A percentile compares a stretch with the other conserved stretches of the same genome.
phyloP scores from a whole-genome alignment of 2,329 filamentous ascomycete species.

The Pseudocercospora crystallina region DNA sequence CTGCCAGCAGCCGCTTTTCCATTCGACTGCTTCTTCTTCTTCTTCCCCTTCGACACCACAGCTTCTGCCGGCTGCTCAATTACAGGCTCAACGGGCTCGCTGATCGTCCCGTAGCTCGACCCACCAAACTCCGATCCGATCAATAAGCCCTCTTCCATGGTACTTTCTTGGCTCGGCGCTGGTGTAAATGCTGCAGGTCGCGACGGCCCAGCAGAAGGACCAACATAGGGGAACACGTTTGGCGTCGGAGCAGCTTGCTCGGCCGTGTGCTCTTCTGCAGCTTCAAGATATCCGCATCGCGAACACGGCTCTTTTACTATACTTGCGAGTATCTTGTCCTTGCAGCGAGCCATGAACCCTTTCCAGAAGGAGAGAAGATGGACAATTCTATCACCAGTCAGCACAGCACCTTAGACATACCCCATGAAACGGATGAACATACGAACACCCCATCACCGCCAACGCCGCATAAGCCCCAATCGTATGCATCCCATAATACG shows the following conservation, averaged over 20 bases:
- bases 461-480: constrained; percentile 14
- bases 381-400: background rate
- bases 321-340: constrained; percentile 6
- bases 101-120: constrained; percentile 6
- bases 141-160: constrained; percentile 15
- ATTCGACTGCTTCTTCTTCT: background rate
- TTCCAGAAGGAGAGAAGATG: constrained; percentile 16
- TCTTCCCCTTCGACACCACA: constrained; percentile 13
- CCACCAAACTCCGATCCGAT: constrained; percentile 8
- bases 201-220: background rate
- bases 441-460: constrained; percentile 14
- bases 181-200: background rate
- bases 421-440: background rate
- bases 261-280: background rate
- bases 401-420: background rate
- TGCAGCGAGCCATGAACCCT: constrained; percentile 14
- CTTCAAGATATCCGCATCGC: constrained; percentile 10
- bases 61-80: constrained; percentile 13
- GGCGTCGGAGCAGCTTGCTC: background rate
- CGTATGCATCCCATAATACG: background rate
- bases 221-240: background rate
- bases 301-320: constrained; percentile 5
- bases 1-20: too few species aligned
- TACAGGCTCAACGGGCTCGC: constrained; percentile 6
- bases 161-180: background rate